Conservation (phyloP, 108 stramenopile species). For the Mediolabrus comicus region DNA sequence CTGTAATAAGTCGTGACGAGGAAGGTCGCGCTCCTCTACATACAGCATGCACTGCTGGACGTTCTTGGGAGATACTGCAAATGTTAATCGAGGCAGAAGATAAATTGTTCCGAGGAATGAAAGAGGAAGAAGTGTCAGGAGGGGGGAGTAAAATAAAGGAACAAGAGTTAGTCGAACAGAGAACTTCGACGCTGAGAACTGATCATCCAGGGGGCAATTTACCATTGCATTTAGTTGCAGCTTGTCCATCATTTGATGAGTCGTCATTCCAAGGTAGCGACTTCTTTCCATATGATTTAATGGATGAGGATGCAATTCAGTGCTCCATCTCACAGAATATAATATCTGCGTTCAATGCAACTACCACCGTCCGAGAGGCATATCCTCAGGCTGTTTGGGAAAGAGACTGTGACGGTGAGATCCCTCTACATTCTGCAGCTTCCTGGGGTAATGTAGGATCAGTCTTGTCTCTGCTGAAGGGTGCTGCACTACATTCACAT, state of each 20-base stretch:
- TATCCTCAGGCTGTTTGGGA: conserved; percentile 34
- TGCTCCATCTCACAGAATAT: conserved; percentile 11
- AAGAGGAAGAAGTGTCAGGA: not conserved
- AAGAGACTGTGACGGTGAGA: conserved; percentile 34
- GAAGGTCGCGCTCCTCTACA: conserved; percentile 40
- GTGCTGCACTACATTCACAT: not conserved
- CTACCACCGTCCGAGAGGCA: conserved; percentile 11
- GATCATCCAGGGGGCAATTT: conserved; percentile 22
- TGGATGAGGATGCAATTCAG: conserved; percentile 2
- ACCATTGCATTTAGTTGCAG: conserved; percentile 28
- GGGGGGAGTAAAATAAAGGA: conserved; percentile 1
- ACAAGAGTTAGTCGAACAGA: not conserved
- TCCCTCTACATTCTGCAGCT: conserved; percentile 36
- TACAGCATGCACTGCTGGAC: conserved; percentile 29
- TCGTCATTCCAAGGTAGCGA: not conserved
- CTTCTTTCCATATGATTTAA: not conserved
- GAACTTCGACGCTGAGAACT: conserved; percentile 16
- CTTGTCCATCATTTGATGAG: conserved; percentile 28
- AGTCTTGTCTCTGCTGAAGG: conserved; percentile 20
- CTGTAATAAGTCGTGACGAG: conserved; percentile 15
- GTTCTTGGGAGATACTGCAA: conserved; percentile 23
- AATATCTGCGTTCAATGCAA: conserved; percentile 22
- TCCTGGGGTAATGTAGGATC: conserved; percentile 33
- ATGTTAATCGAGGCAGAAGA: conserved; percentile 18
- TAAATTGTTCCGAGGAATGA: not conserved